These are phyloP conservation scores for Citropsis articulata DNA, from an alignment of 345 rosid genomes.

Conservation along the genomic window DNA sequence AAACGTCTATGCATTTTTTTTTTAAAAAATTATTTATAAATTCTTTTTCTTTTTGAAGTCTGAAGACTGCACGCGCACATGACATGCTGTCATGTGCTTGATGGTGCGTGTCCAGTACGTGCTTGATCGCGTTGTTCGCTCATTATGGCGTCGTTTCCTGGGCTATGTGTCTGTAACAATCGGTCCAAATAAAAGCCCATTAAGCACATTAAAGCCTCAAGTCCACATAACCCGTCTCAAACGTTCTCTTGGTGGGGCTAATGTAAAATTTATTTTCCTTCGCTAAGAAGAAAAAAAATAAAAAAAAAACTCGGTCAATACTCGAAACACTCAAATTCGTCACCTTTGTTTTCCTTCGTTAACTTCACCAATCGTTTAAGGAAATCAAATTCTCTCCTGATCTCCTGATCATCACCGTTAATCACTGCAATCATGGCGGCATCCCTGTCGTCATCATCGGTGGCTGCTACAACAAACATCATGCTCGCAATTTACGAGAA, in stretches of 20 bases:
- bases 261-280: neutral
- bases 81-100: no score
- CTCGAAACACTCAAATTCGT: neutral
- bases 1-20: neutral
- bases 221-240: neutral
- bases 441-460: slow-evolving; percentile 37
- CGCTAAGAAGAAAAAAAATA: neutral
- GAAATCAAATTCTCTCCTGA: neutral
- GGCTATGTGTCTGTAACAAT: neutral
- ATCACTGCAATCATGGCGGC: slow-evolving; percentile 45
- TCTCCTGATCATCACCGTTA: slow-evolving; percentile 4
- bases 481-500: slow-evolving; percentile 96
- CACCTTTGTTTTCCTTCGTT: neutral
- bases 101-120: no score
- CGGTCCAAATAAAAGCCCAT: neutral
- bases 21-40: no score
- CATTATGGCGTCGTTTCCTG: neutral
- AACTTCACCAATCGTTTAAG: neutral
- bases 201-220: neutral
- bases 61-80: no score
- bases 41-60: neutral
- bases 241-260: neutral
- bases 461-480: slow-evolving; percentile 60
- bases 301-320: neutral
- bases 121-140: no score